A percentile compares a stretch with the other conserved stretches of the same genome.
Conservation (phyloP, 2,329 filamentous ascomycete genomes). For the Hypoxylon sp. region DNA sequence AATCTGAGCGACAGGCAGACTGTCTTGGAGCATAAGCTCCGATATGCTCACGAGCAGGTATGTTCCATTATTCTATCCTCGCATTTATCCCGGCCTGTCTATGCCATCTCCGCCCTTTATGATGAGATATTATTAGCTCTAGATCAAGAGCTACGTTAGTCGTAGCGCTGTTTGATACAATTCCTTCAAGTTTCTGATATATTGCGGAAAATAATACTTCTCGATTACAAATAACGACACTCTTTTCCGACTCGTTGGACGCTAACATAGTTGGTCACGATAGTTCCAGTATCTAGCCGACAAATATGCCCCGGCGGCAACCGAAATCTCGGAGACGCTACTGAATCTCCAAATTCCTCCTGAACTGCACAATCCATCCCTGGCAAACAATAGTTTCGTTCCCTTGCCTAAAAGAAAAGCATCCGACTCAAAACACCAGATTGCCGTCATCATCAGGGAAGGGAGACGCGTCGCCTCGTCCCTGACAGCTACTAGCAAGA, state of each 20-base stretch:
- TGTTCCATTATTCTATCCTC: slow-evolving; percentile 20
- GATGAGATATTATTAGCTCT: slow-evolving; percentile 77
- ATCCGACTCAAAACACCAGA: slow-evolving; percentile 66
- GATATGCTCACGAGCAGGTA: slow-evolving; percentile 76
- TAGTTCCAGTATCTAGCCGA: slow-evolving; percentile 76
- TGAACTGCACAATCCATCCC: slow-evolving; percentile 61
- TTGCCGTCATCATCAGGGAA: slow-evolving; percentile 74
- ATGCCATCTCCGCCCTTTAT: slow-evolving; percentile 47
- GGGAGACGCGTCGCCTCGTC: slow-evolving; percentile 70
- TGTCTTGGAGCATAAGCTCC: slow-evolving; percentile 75
- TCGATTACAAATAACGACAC: slow-evolving; percentile 21
- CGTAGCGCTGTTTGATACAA: slow-evolving; percentile 74
- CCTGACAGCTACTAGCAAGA: slow-evolving; percentile 65
- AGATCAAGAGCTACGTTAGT: slow-evolving; percentile 78
- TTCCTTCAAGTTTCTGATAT: slow-evolving; percentile 60
- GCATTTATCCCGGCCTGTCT: slow-evolving; percentile 45
- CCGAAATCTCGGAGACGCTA: slow-evolving; percentile 75
- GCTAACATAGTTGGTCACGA: slow-evolving; percentile 40
- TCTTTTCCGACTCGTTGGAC: not conserved
- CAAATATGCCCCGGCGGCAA: slow-evolving; percentile 74
- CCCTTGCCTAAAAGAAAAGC: slow-evolving; percentile 66
- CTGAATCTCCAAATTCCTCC: slow-evolving; percentile 75
- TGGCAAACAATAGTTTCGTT: slow-evolving; percentile 64
- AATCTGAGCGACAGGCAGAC: slow-evolving; percentile 73
- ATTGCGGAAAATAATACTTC: slow-evolving; percentile 21